Evolutionary conservation across 371 early-diverging fungal genomes (phyloP), one percentile per base, ranked within the genome.

Genomic region (Mortierella sp.): DNA sequence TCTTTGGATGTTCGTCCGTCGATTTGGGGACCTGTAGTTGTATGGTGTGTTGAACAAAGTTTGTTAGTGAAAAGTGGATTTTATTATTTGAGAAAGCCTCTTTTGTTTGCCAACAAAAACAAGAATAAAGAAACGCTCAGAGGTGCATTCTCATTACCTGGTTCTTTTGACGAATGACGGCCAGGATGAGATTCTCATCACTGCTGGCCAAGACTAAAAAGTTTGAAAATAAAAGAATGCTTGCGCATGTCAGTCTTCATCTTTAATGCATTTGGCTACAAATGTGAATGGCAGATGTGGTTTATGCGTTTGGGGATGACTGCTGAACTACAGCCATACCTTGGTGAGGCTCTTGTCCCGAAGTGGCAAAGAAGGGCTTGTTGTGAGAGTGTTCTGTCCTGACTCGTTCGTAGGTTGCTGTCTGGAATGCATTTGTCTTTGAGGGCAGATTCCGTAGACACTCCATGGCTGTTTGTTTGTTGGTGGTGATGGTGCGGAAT

Each of bases 351-450:
- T 74, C 73, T 48, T 84, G 81, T 73, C 73, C 79, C 0, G 38
- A 9, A 34, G 84, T 84, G 34, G 81, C 55, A 28, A 84, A 81
- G 74, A 70, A 84, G 2, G 84, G 76, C 10, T 73, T 87, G 84
- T 48, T 85, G 79, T 60, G 70, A 78, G 63, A 34, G 63, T 72
- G 57, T 81, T 31, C 70, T 76, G 72, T 84, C 84, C 81, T 88
- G 80, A 57, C 91, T 80, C 79, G 87, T 80, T 89, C 88, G 50
- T 81, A 88, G 21, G 83, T 87, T 1, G 88, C 90, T 7, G 88
- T 79, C 19, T 80, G 81, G 55, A 80, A 82, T 78, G 80, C 90
- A 11, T 89, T 87, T 52, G 85, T 89, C 52, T 90, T 89, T 75
- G 91, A 90, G 26, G 91, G 91, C 8, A 84, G 70, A 48, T 84